Conservation (phyloP, 2,329 filamentous ascomycete species). For the Didymella glomerata region DNA sequence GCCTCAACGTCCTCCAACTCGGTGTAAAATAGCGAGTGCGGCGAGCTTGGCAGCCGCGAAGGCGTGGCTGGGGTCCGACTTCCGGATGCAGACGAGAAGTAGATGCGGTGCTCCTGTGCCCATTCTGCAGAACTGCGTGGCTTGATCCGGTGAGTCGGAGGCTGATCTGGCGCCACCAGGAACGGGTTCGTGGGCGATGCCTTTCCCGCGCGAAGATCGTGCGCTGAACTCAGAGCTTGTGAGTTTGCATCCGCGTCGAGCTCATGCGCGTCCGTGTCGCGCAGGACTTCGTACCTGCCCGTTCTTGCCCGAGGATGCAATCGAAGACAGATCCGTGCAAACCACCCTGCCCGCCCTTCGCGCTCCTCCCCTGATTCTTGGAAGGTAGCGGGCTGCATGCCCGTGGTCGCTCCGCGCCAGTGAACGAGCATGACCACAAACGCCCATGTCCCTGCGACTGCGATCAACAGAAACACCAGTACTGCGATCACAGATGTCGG, state of each 20-base stretch:
- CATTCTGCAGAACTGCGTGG: conserved; percentile 6
- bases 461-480: not conserved
- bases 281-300: not conserved
- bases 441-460: not conserved
- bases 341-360: no score
- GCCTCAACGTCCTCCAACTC: conserved; percentile 5
- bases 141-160: no score
- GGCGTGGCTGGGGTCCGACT: not conserved
- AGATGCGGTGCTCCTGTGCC: conserved; percentile 9
- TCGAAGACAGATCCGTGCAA: no score
- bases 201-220: not conserved
- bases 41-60: not conserved
- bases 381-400: not conserved
- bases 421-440: not conserved
- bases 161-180: not conserved
- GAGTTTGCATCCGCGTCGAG: not conserved
- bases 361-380: no score
- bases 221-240: not conserved
- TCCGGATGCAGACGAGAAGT: not conserved
- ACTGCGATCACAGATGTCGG: not conserved
- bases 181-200: conserved; percentile 8
- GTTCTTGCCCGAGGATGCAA: not conserved
- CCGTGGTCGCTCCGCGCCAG: not conserved
- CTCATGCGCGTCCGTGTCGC: not conserved
- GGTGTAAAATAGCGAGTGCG: not conserved